Evolutionary conservation across 305 asterid species (phyloP), one percentile per base, ranked within the genome.

Genomic region (Salvia sclarea): DNA sequence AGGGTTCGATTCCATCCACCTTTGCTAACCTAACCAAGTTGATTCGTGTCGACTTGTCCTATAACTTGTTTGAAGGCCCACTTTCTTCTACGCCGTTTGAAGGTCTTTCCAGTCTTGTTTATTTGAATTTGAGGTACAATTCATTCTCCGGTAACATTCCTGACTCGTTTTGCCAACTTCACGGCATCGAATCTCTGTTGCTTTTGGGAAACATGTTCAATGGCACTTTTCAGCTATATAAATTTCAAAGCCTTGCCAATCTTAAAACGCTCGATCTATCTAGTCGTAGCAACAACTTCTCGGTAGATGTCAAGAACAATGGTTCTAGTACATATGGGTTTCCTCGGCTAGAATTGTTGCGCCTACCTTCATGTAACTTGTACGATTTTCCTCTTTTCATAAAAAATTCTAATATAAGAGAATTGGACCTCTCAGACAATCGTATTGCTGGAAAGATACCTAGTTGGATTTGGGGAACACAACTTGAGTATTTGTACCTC

Each of bases 51-150:
- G 86, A 84, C 12, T 72, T 84, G 6, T 82, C 85, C 0, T 0
- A 0, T 0, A 82, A 86, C 66, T 30, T 28, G 86, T 81, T 84
- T 4, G 24, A 25, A 0, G 88, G 93, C 24, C 11, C 70, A 10
- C 40, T 86, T 8, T 40, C 82, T 21, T 33, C 74, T 6, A 4
- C 10, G 4, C 0, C n/a, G 20, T 55, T 55, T 6, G 12, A 8
- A 12, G 8, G 60, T n/a, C 40, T 55, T n/a, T n/a, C 7, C 21
- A 28, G n/a, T 13, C 61, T 55, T n/a, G 48, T 31, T 0, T 13
- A 8, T 43, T 12, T 84, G 7, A 18, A 74, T 56, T 44, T 86
- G 25, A 73, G 75, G 31, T 11, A 12, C 1, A 35, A 35, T 7
- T 2, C 0, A 35, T 35, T 35, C 2, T 1, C 0, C 0, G 40